Evolutionary conservation across 352 stramenopile genomes (phyloP).

Genomic region (Phytophthora aleatoria): DNA sequence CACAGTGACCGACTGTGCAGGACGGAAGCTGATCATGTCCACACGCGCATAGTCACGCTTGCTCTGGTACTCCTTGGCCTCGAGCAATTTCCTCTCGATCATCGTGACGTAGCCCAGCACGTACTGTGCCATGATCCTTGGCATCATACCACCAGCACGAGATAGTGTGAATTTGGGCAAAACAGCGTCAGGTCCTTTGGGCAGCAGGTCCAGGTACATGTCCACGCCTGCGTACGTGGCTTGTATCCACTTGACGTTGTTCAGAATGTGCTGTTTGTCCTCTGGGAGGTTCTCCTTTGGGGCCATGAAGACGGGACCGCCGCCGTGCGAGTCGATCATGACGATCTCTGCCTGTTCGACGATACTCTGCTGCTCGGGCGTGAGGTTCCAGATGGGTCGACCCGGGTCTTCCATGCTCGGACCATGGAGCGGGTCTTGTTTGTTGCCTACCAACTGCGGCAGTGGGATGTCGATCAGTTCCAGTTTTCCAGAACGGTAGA

Average conservation of each 20-base stretch:
- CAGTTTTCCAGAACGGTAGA: constrained; percentile 38
- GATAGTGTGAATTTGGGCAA: constrained; percentile 42
- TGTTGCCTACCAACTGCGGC: constrained; percentile 40
- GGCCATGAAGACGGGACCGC: constrained; percentile 31
- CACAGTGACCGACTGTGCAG: constrained; percentile 43
- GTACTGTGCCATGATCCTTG: constrained; percentile 48
- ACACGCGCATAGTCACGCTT: constrained; percentile 32
- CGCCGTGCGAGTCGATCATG: constrained; percentile 39
- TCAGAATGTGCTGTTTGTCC: constrained; percentile 37
- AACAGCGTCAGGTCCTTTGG: constrained; percentile 16
- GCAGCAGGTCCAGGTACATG: constrained; percentile 35
- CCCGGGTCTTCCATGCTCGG: constrained; percentile 36
- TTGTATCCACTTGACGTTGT: constrained; percentile 47
- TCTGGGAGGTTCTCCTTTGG: constrained; percentile 38
- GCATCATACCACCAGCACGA: constrained; percentile 47
- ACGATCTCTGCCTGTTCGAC: constrained; percentile 37
- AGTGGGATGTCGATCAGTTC: constrained; percentile 39
- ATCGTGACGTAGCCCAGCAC: constrained; percentile 47
- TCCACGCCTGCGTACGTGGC: constrained; percentile 50
- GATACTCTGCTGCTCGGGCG: constrained; percentile 33
- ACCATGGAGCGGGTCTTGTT: constrained; percentile 36
- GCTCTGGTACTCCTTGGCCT: constrained; percentile 38
- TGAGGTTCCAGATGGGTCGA: constrained; percentile 31
- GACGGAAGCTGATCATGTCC: constrained; percentile 32
- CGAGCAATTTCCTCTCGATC: constrained; percentile 43